Conservation (phyloP, 805 yeast species). For the Sugiyamaella boreocaroliniensis region DNA sequence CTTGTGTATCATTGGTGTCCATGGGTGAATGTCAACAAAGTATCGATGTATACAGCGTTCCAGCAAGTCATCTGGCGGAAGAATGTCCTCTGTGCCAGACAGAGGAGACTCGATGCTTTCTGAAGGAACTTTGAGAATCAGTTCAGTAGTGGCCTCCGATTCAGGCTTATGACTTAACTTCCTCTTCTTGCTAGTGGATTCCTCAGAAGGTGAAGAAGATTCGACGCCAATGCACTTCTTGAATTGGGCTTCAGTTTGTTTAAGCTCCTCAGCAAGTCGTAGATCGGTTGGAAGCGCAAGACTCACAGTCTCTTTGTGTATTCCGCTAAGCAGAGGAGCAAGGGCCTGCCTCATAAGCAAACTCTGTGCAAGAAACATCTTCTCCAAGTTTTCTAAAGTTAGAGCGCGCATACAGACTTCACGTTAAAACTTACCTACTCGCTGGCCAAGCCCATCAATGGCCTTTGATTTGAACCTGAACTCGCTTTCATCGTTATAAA, state of each 20-base stretch:
- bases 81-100: not conserved
- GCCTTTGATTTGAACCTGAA: not conserved
- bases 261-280: not conserved
- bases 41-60: conserved; percentile 2
- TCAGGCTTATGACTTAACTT: not conserved
- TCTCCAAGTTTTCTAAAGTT: not conserved
- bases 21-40: conserved; percentile 15
- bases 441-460: not conserved
- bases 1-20: conserved; percentile 16
- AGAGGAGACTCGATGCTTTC: not conserved
- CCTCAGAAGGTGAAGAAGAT: not conserved
- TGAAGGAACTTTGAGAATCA: not conserved
- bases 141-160: not conserved
- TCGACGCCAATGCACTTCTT: not conserved
- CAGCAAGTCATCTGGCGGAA: conserved; percentile 11
- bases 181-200: not conserved
- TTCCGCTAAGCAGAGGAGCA: not conserved
- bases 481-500: conserved; percentile 3
- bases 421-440: not conserved
- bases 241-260: not conserved
- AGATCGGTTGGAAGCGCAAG: not conserved
- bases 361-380: not conserved
- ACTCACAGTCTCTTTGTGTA: not conserved
- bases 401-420: not conserved
- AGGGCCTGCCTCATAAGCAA: not conserved